These are phyloP conservation scores for Mycena epipterygia DNA, from an alignment of 768 basidiomycete genomes.

Conservation along the genomic window DNA sequence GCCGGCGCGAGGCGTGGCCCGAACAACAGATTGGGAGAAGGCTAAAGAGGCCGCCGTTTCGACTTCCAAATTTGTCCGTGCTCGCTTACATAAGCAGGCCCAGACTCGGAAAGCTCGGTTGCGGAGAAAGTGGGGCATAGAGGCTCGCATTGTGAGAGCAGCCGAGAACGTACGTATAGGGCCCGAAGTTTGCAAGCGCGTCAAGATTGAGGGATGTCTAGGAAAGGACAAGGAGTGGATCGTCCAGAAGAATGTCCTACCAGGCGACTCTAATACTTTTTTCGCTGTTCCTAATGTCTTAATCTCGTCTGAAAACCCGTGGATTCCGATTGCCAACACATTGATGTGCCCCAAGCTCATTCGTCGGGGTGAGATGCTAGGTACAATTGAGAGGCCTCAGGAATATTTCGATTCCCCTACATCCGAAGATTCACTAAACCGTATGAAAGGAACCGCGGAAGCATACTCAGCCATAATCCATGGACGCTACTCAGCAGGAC, in stretches of 20 bases:
- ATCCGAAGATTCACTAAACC: background rate
- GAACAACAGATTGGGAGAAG: background rate
- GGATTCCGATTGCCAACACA: background rate
- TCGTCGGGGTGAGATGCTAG: background rate
- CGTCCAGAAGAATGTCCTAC: background rate
- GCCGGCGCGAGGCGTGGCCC: background rate
- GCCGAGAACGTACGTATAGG: too few species aligned
- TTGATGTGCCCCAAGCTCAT: background rate
- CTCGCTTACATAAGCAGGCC: background rate
- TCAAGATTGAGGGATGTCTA: too few species aligned
- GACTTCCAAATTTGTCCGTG: background rate
- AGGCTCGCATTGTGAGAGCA: too few species aligned
- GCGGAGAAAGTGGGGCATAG: too few species aligned
- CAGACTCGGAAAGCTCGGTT: background rate
- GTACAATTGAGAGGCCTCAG: background rate
- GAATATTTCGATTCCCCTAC: background rate
- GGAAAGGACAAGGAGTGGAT: background rate
- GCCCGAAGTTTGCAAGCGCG: too few species aligned
- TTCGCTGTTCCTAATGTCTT: background rate
- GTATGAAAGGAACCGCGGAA: background rate
- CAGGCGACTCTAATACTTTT: background rate
- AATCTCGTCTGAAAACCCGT: background rate
- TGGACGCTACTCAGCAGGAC: background rate
- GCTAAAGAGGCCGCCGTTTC: background rate
- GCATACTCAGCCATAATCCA: background rate